Evolutionary conservation across 169 alveolate species (phyloP), one percentile per base, ranked within the genome.

Genomic region (Cryptosporidium ubiquitum): DNA sequence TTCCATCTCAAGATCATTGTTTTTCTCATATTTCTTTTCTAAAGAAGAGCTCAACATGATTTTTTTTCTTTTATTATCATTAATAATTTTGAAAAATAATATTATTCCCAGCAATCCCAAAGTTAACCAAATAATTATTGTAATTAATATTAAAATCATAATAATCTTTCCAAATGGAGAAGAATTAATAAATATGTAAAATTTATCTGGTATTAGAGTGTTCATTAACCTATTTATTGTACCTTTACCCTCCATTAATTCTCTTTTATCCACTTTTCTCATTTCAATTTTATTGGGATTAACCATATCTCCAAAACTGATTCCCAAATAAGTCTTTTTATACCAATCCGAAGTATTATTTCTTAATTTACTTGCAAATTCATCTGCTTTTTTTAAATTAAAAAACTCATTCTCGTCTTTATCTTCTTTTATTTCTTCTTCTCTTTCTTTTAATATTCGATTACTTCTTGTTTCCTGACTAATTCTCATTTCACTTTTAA

Each of bases 291-390:
- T n/a, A 40, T 14, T 79, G 5, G 66, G 64, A 60, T 79, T 64
- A 40, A 79, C 66, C 75, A 64, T 61, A 64, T 58, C 55, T 14
- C 89, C 89, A 79, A 44, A 58, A 40, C 29, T 61, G 7, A 5
- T 44, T 9, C 89, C 89, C 10, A 79, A n/a, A 47, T 79, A 79
- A 26, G 89, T 79, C n/a, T 35, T 58, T 20, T 16, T 61, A 49
- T 79, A 79, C 89, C 89, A 79, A 26, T 58, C 31, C 10, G 89
- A 79, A 60, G 73, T 61, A 35, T 35, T 79, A 29, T 40, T 64
- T 61, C n/a, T 61, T 16, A 79, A 42, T 47, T 23, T 20, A n/a
- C 39, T n/a, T 9, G 40, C 23, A 26, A 79, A 64, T 39, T 60
- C 35, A 20, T 44, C 40, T 1, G n/a, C 40, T 5, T 73, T 73